Percentiles rank a stretch among this genome's conserved stretches.
These are phyloP conservation scores for Cucurbita argyrosperma DNA, from an alignment of 306 rosid genomes.

Conservation along the genomic window DNA sequence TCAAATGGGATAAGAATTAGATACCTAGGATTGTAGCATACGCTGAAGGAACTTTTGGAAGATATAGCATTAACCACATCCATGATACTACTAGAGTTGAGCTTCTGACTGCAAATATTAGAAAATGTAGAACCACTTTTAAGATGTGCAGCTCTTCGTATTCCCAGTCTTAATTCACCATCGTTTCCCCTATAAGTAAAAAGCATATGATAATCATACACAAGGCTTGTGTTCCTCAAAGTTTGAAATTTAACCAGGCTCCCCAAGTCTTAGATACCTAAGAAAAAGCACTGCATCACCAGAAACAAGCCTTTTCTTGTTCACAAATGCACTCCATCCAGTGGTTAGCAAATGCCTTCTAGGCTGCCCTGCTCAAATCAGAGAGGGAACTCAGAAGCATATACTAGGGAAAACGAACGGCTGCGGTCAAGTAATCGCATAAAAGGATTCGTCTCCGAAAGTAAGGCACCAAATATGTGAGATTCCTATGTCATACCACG, in stretches of 20 bases:
- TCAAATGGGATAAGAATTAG: not conserved
- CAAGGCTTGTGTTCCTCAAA: not conserved
- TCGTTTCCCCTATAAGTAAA: slow-evolving; percentile 57
- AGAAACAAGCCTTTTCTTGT: slow-evolving; percentile 93
- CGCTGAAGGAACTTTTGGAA: slow-evolving; percentile 39
- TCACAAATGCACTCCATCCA: slow-evolving; percentile 98
- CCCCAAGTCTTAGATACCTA: slow-evolving; percentile 25
- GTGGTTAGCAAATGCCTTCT: slow-evolving; percentile 98
- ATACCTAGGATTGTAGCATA: slow-evolving; percentile 84
- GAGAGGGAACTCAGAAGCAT: not conserved
- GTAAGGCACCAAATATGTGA: not conserved
- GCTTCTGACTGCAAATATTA: slow-evolving; percentile 34
- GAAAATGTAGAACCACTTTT: slow-evolving; percentile 43
- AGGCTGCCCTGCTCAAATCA: slow-evolving; percentile 68
- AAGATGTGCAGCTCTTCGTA: slow-evolving; percentile 73
- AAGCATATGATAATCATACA: not conserved
- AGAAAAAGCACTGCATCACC: slow-evolving; percentile 98
- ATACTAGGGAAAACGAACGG: not conserved
- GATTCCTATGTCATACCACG: slow-evolving; percentile 34
- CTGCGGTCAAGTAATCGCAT: not conserved
- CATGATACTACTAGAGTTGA: slow-evolving; percentile 30
- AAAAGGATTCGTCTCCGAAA: not conserved
- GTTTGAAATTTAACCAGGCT: not conserved
- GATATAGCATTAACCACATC: slow-evolving; percentile 64
- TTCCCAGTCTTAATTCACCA: slow-evolving; percentile 81